phyloP scores from a whole-genome alignment of 2,329 filamentous ascomycete genomes.

The Onygena corvina region DNA sequence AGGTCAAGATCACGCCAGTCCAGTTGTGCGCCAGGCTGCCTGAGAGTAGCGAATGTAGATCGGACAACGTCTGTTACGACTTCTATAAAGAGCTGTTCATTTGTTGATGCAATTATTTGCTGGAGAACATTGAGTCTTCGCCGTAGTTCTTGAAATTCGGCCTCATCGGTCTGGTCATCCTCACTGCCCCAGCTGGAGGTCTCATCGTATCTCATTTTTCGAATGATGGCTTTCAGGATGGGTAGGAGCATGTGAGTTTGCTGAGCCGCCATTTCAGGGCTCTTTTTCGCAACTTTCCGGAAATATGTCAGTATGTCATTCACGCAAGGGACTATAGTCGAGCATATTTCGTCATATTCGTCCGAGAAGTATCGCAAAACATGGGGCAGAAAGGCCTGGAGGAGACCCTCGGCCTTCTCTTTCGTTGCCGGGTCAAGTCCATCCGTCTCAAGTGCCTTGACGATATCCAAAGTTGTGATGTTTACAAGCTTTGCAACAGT shows the following conservation, averaged over 20 bases:
- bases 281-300: conserved; percentile 59
- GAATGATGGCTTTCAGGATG: conserved; percentile 80
- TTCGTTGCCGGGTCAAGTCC: conserved; percentile 49
- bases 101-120: conserved; percentile 80
- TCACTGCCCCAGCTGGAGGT: conserved; percentile 88
- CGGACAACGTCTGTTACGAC: conserved; percentile 79
- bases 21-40: conserved; percentile 59
- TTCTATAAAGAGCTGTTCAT: conserved; percentile 78
- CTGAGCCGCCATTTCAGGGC: conserved; percentile 53
- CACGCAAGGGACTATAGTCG: conserved; percentile 82
- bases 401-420: conserved; percentile 64
- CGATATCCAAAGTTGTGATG: conserved; percentile 72
- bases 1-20: conserved; percentile 94
- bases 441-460: conserved; percentile 69
- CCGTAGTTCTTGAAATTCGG: conserved; percentile 88
- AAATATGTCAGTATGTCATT: conserved; percentile 87
- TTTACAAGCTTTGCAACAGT: conserved; percentile 93
- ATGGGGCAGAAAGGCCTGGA: conserved; percentile 74
- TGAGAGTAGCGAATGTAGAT: conserved; percentile 69
- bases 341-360: conserved; percentile 96
- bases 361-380: conserved; percentile 91
- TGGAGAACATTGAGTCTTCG: conserved; percentile 83
- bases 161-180: conserved; percentile 90
- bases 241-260: conserved; percentile 76
- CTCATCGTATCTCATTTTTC: conserved; percentile 96